Conservation (phyloP, 768 basidiomycete species). For the Lactarius vividus region DNA sequence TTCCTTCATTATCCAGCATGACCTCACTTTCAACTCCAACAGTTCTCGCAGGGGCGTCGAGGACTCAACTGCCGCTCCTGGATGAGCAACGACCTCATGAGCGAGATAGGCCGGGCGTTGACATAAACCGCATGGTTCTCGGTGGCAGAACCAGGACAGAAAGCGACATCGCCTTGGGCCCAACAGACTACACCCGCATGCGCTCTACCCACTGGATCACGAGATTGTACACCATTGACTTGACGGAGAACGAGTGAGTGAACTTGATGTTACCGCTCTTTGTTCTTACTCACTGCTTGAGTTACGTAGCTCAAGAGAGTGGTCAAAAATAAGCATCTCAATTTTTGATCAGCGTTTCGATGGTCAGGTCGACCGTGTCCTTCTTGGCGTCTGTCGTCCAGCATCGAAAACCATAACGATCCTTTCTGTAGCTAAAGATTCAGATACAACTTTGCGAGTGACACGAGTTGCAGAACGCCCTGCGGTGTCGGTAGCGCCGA, state of each 20-base stretch:
- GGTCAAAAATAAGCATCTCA: slow-evolving; percentile 51
- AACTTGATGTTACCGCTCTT: neutral
- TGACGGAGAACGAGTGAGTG: slow-evolving; percentile 49
- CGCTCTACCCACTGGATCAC: slow-evolving; percentile 75
- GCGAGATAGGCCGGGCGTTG: slow-evolving; percentile 55
- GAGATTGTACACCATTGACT: slow-evolving; percentile 48
- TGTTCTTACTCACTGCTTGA: neutral
- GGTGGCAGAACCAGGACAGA: slow-evolving; percentile 47
- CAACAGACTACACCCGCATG: slow-evolving; percentile 62
- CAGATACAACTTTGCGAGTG: slow-evolving; percentile 44
- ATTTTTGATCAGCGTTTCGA: slow-evolving; percentile 67
- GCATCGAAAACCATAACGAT: slow-evolving; percentile 44
- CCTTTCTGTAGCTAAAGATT: slow-evolving; percentile 46
- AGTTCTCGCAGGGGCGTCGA: slow-evolving; percentile 42
- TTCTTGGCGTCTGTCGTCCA: slow-evolving; percentile 57
- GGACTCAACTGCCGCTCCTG: slow-evolving; percentile 1
- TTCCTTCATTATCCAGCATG: slow-evolving; percentile 52
- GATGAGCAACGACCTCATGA: slow-evolving; percentile 31
- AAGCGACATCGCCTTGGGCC: slow-evolving; percentile 39
- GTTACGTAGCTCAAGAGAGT: slow-evolving; percentile 31
- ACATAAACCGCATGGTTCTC: slow-evolving; percentile 67
- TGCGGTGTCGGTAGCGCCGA: slow-evolving; percentile 53
- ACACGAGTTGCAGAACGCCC: slow-evolving; percentile 38
- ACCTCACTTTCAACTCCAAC: slow-evolving; percentile 51
- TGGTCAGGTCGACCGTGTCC: slow-evolving; percentile 48